Evolutionary conservation across 441 rosid genomes (phyloP), one percentile per base, ranked within the genome.

Genomic region (Bocquillonia castaneifolia): DNA sequence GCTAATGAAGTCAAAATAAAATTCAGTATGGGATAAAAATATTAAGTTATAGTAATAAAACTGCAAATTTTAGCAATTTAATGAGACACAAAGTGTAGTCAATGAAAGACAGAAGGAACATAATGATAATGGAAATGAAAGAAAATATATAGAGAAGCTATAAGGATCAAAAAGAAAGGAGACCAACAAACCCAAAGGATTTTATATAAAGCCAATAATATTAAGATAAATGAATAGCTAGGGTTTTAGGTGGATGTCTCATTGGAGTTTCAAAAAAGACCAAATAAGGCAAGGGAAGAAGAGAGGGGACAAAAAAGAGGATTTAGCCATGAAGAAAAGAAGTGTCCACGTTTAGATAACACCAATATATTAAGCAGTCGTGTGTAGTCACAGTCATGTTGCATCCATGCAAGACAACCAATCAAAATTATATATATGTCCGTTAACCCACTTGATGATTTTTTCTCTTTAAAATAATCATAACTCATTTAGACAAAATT

Each of bases 331-430:
- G 57, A 54, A 64, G 71, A 64, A 31, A 61, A 61, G 65, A 34
- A 58, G 82, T 78, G 78, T 79, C 78, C 76, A 71, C 68, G 72
- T 50, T 72, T 63, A 71, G 82, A 76, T 78, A 74, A 79, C 68
- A 73, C 68, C 68, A 74, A 67, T 68, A 64, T 55, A 68, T 64
- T 79, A 77, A 75, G 63, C 71, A 71, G 80, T 72, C 81, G 51
- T 74, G 77, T 76, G 65, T 61, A 72, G 78, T 75, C 85, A 73
- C 78, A 64, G 72, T 79, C 84, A 57, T 71, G 83, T 72, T 79
- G 76, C 79, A 67, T 75, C 73, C 87, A 78, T 81, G 81, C 83
- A 78, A 70, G 85, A 75, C 85, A 82, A 67, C 72, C 76, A 64
- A 77, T 80, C 74, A 76, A 72, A 56, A 40, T 63, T 67, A n/a